These are phyloP conservation scores for Hanseniaspora taiwanica DNA, from an alignment of 805 yeast genomes.

Conservation along the genomic window DNA sequence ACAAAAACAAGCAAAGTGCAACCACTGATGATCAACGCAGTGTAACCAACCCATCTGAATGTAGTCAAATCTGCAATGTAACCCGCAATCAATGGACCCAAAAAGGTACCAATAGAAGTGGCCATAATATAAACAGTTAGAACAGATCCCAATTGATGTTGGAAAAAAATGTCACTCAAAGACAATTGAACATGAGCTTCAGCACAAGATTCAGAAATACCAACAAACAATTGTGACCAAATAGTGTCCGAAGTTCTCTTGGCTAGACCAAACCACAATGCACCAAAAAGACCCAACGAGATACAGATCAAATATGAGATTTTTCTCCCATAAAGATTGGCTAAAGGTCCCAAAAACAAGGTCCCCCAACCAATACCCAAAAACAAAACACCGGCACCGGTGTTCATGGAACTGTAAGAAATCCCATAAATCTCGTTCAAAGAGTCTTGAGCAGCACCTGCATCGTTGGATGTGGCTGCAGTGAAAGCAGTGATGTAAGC, in stretches of 20 bases:
- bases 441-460: slow-evolving; percentile 58
- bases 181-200: slow-evolving; percentile 61
- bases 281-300: slow-evolving; percentile 46
- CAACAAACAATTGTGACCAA: slow-evolving; percentile 70
- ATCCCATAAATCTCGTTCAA: slow-evolving; percentile 50
- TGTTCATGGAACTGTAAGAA: slow-evolving; percentile 55
- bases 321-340: slow-evolving; percentile 58
- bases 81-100: slow-evolving; percentile 72
- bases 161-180: slow-evolving; percentile 60
- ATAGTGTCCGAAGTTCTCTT: slow-evolving; percentile 45
- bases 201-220: slow-evolving; percentile 69
- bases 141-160: slow-evolving; percentile 62
- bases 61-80: slow-evolving; percentile 43
- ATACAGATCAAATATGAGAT: slow-evolving; percentile 50
- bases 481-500: slow-evolving; percentile 53
- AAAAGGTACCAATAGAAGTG: slow-evolving; percentile 62
- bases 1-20: slow-evolving; percentile 39
- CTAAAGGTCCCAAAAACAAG: slow-evolving; percentile 50
- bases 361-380: slow-evolving; percentile 56
- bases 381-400: slow-evolving; percentile 71
- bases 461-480: slow-evolving; percentile 64
- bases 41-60: slow-evolving; percentile 72
- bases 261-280: slow-evolving; percentile 56
- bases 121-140: slow-evolving; percentile 64
- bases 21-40: slow-evolving; percentile 51